These are phyloP conservation scores for Fraxinus dipetala DNA, from an alignment of 305 asterid species.

Conservation along the genomic window DNA sequence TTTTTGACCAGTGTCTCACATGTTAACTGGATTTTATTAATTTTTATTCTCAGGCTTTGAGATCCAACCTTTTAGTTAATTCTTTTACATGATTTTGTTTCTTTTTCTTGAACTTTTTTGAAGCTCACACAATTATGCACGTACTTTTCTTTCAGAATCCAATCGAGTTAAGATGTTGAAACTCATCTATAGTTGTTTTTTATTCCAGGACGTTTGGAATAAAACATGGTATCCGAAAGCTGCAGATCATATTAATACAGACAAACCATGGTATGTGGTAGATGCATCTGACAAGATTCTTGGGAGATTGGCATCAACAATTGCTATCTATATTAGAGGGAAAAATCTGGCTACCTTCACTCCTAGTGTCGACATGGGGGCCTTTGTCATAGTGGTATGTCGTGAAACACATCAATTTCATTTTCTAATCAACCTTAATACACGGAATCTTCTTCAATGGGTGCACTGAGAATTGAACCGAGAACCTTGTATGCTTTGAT, in stretches of 20 bases:
- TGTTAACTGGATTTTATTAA: neutral
- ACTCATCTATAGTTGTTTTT: constrained; percentile 22
- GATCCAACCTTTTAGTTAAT: neutral
- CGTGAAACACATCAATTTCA: neutral
- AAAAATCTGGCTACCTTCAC: constrained; percentile 86
- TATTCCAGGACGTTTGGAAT: constrained; percentile 80
- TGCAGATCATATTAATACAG: constrained; percentile 76
- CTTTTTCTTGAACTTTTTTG: neutral
- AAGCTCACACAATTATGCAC: neutral
- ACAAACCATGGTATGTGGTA: constrained; percentile 82
- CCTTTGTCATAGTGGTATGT: constrained; percentile 86
- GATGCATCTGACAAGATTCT: constrained; percentile 91
- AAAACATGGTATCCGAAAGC: constrained; percentile 96
- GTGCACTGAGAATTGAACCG: neutral
- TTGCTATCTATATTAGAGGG: constrained; percentile 83
- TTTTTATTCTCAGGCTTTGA: neutral
- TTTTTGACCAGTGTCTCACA: neutral
- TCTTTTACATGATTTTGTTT: neutral
- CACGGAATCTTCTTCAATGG: neutral
- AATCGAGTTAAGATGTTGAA: constrained; percentile 1
- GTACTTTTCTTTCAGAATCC: neutral
- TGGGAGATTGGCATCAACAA: constrained; percentile 89
- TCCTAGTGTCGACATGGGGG: constrained; percentile 99
- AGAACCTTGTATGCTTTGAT: neutral
- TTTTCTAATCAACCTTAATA: constrained; percentile 3